Base-by-base conservation (phyloP, 106 monocot genomes). In the Apostasia shenzhenica region DNA sequence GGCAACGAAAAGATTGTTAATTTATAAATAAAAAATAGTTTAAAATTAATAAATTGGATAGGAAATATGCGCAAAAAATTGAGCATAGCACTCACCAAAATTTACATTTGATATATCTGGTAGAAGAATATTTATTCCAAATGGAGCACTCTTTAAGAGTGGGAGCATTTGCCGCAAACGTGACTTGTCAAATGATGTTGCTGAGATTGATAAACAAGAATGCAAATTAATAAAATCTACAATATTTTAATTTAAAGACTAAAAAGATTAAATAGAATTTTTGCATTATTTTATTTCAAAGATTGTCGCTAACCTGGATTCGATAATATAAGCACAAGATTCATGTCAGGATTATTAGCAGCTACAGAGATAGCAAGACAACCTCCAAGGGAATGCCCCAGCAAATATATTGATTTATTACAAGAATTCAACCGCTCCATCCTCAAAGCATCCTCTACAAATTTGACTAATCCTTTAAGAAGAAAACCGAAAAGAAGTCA, bases 311-410 rank as follows among this genome's bases (percentile, higher is more conserved):
- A 44, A 81, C 86, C 82, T 79, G 86, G 86, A 79, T 86, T 86
- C 14, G 68, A 67, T 63, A 86, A 72, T 72, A 86, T 61, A 13
- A 86, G 43, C 7, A 82, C 59, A 55, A 86, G 40, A 59, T 86
- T 73, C 6, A 79, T 76, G 12, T 68, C 5, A 64, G 82, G 86
- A 82, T 86, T 86, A 50, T 73, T 72, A 61, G 86, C 82, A 69
- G 82, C 86, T 59, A 86, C 74, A 5, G 79, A 72, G 6, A 86
- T 76, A 67, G 87, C 87, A 51, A 87, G 68, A 58, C 87, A 80
- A 67, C 77, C 87, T 63, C 87, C 87, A 75, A 87, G 75, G 65
- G 87, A 87, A 61, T 78, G 68, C 13, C 80, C 87, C n/a, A 83
- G n/a, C 11, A 87, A 52, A 68, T 87, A 83, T 13, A 87, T 83